phyloP scores from a whole-genome alignment of 306 rosid genomes.

The Casuarina equisetifolia region DNA sequence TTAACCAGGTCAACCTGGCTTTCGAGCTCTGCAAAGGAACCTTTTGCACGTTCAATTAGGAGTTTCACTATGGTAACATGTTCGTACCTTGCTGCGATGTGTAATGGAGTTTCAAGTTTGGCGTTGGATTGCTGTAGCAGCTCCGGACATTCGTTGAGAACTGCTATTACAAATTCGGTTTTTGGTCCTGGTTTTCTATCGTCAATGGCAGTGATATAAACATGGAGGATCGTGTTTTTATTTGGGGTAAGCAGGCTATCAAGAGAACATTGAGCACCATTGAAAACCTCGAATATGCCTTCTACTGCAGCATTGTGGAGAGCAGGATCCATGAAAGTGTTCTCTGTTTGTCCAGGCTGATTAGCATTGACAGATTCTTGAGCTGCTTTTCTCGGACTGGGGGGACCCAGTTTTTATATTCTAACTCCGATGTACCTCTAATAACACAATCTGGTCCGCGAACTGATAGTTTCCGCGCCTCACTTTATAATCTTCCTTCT shows the following conservation, averaged over 20 bases:
- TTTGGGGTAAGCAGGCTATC: not conserved
- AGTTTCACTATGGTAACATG: too few relatives aligned
- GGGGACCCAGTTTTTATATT: not conserved
- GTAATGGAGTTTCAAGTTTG: too few relatives aligned
- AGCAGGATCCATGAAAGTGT: not conserved
- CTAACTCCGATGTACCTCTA: not conserved
- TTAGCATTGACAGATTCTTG: not conserved
- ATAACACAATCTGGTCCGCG: not conserved
- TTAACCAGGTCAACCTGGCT: too few relatives aligned
- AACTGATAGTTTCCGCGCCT: not conserved
- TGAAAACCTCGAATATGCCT: rapidly evolving
- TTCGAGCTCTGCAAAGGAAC: too few relatives aligned
- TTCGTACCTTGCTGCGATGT: too few relatives aligned
- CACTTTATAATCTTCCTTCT: too few relatives aligned
- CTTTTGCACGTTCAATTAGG: too few relatives aligned
- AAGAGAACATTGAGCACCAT: not conserved
- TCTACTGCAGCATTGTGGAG: not conserved
- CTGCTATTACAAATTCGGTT: too few relatives aligned
- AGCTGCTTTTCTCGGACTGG: not conserved
- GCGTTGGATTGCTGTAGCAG: not conserved
- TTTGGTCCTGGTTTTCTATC: not conserved
- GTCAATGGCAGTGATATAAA: not conserved
- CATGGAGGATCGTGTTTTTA: not conserved
- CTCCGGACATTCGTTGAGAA: too few relatives aligned
- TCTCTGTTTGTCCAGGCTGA: too few relatives aligned